These are phyloP conservation scores for Pseudoneurospora amorphoporcata DNA, from an alignment of 495 filamentous ascomycete genomes.

Conservation along the genomic window DNA sequence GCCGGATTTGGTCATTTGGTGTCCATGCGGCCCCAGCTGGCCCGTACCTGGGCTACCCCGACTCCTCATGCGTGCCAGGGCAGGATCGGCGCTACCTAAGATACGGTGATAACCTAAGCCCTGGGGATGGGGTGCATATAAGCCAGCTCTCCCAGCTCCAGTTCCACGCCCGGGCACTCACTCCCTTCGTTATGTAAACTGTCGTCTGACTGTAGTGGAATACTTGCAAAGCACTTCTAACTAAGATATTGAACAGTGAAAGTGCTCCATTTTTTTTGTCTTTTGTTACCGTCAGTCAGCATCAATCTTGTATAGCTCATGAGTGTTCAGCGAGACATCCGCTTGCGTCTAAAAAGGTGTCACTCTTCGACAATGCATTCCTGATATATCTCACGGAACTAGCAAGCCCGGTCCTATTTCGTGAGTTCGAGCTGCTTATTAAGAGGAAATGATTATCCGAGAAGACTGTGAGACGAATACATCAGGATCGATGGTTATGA, in stretches of 20 bases:
- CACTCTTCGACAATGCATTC: not conserved
- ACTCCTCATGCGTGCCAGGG: not conserved
- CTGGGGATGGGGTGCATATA: not conserved
- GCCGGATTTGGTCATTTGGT: not conserved
- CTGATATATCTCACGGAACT: not conserved
- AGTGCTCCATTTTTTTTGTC: rapidly evolving
- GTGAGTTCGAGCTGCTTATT: not conserved
- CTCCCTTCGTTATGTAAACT: too few species aligned
- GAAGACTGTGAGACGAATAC: not conserved
- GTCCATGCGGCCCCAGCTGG: not conserved
- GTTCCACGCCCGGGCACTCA: not conserved
- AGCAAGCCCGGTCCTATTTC: not conserved
- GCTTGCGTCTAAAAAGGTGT: not conserved
- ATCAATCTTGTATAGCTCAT: not conserved
- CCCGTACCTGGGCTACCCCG: not conserved
- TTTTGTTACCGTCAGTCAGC: not conserved
- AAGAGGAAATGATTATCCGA: not conserved
- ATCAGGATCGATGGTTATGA: not conserved
- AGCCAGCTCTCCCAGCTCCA: not conserved
- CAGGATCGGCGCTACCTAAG: not conserved
- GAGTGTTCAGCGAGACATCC: not conserved
- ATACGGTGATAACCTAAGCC: not conserved
- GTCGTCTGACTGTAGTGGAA: not conserved
- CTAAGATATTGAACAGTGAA: not conserved
- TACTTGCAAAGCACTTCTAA: not conserved